Conservation (phyloP, 202 grass and related monocot species). For the Carex arenaria region DNA sequence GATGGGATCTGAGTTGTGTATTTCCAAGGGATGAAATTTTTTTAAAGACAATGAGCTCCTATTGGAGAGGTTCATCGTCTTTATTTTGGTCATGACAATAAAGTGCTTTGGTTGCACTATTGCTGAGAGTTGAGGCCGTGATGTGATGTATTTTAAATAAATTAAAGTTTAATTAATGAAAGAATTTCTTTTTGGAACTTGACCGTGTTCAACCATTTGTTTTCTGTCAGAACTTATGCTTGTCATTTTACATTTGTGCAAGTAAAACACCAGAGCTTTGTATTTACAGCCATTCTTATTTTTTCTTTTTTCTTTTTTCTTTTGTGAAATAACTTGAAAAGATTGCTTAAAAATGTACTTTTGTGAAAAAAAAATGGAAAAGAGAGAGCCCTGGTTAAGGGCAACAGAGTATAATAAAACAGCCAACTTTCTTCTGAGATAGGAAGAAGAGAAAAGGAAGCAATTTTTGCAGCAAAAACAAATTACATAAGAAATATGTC, state of each 20-base stretch:
- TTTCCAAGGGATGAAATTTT: neutral
- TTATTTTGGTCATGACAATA: constrained; percentile 15
- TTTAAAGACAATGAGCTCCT: constrained; percentile 8
- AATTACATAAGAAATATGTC: too few relatives aligned
- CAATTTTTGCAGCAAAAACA: neutral
- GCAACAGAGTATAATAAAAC: neutral
- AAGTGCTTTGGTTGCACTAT: constrained; percentile 7
- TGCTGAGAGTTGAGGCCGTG: neutral
- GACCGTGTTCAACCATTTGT: neutral
- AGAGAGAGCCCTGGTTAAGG: neutral
- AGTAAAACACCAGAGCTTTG: neutral
- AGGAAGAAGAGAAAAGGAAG: neutral
- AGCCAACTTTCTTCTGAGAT: neutral
- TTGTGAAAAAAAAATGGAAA: too few relatives aligned
- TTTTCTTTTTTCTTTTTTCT: too few relatives aligned
- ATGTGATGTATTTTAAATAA: constrained; percentile 7
- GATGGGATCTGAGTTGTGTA: constrained; percentile 1
- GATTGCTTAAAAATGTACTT: neutral
- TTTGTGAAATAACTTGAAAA: too few relatives aligned
- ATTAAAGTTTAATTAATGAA: neutral
- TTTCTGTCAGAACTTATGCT: neutral
- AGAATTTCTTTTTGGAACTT: neutral
- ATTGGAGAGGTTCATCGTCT: constrained; percentile 18
- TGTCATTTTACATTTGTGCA: neutral
- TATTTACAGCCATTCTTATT: neutral